Evolutionary conservation across 1,284 basidiomycete species (phyloP), one percentile per base, ranked within the genome.

Genomic region (Exobasidium rhododendri): DNA sequence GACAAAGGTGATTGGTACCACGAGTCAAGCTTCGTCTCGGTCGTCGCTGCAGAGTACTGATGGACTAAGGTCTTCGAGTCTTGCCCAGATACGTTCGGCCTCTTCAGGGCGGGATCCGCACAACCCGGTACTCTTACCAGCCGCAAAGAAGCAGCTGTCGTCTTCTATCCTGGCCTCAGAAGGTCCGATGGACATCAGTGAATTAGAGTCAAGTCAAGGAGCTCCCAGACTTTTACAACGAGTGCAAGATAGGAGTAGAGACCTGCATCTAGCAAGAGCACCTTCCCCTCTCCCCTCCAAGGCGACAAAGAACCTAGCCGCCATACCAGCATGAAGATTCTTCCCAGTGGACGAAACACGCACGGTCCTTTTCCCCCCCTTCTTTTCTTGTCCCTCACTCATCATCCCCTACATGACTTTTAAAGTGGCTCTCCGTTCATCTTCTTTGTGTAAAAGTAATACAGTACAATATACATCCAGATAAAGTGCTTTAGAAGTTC

Each of bases 111-210:
- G n/a, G n/a, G n/a, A n/a, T n/a, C n/a, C n/a, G n/a, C n/a, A n/a
- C n/a, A n/a, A n/a, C n/a, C n/a, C n/a, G n/a, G n/a, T n/a, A n/a
- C n/a, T n/a, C n/a, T n/a, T n/a, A n/a, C n/a, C n/a, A n/a, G n/a
- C n/a, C n/a, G n/a, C n/a, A n/a, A n/a, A n/a, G n/a, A n/a, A n/a
- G n/a, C 17, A 7, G 28, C 14, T 50, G 14, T 50, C 47, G 20
- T 50, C 47, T 4, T 50, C 47, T 4, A 50, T 50, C 4, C 13
- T 13, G 4, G 47, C 47, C 24, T 24, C 26, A 24, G 20, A 28
- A 26, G 47, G 47, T 24, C 52, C 52, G 17, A 55, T 55, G 52
- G 52, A 55, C 14, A 30, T 55, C 11, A 55, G 52, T 31, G 52
- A 55, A 26, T 26, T 50, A 40, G 10, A 40, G 17, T 10, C 17